phyloP scores from a whole-genome alignment of 768 basidiomycete species.

The Psilocybe subaeruginosa region DNA sequence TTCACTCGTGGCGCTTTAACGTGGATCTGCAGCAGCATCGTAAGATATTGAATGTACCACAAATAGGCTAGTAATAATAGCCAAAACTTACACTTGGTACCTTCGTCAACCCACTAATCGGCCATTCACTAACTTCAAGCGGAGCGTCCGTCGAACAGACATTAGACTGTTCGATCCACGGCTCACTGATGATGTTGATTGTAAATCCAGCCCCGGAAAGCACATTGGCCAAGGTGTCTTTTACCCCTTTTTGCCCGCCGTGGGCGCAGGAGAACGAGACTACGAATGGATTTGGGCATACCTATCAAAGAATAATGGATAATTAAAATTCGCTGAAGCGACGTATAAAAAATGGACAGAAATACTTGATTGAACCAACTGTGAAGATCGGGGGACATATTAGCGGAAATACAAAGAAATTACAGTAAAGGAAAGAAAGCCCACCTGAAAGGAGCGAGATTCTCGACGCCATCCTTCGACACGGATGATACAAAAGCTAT shows the following conservation, averaged over 20 bases:
- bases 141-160: conserved; percentile 55
- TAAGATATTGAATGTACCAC: background rate
- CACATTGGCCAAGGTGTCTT: conserved; percentile 73
- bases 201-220: conserved; percentile 67
- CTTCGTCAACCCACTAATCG: conserved; percentile 59
- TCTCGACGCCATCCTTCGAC: conserved; percentile 51
- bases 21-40: conserved; percentile 34
- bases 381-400: background rate
- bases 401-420: background rate
- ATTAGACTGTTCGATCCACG: conserved; percentile 64
- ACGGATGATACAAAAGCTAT: conserved; percentile 72
- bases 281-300: conserved; percentile 63
- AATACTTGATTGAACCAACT: conserved; percentile 49
- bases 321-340: too few relatives aligned
- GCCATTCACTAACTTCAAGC: conserved; percentile 58
- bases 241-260: conserved; percentile 27
- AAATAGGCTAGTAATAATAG: background rate
- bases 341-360: conserved; percentile 24
- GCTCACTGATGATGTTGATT: conserved; percentile 76
- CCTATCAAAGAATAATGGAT: conserved; percentile 29
- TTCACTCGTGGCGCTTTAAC: conserved; percentile 58
- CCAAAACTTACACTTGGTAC: conserved; percentile 50
- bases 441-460: conserved; percentile 62
- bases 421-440: background rate
- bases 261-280: conserved; percentile 53